Evolutionary conservation across 352 stramenopile genomes (phyloP).

Genomic region (Phytophthora constricta): DNA sequence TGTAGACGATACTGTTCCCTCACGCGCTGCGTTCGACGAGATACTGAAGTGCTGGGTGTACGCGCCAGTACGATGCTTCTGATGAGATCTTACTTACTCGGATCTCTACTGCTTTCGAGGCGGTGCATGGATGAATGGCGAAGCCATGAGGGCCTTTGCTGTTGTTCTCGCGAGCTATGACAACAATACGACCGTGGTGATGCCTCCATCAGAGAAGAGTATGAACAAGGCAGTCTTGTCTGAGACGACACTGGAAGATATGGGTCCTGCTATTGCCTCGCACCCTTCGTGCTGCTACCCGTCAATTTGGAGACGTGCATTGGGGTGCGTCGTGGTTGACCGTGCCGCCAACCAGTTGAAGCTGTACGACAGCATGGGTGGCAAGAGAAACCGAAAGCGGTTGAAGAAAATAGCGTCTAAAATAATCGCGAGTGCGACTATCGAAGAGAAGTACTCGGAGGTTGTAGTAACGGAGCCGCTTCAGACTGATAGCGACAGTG

Average conservation of each 20-base stretch:
- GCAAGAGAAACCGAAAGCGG: neutral
- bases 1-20: too few relatives aligned
- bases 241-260: neutral
- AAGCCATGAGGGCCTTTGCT: slow-evolving; percentile 9
- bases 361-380: slow-evolving; percentile 13
- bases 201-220: too few relatives aligned
- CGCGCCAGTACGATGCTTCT: neutral
- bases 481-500: slow-evolving; percentile 12
- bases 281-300: neutral
- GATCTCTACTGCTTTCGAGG: slow-evolving; percentile 14
- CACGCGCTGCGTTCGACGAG: too few relatives aligned
- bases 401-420: neutral
- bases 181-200: slow-evolving; percentile 6
- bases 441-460: neutral
- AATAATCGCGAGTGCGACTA: neutral
- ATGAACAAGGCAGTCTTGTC: neutral
- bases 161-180: neutral
- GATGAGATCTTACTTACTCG: neutral
- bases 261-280: neutral
- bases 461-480: neutral
- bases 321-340: slow-evolving; percentile 12
- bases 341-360: neutral
- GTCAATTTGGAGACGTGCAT: slow-evolving; percentile 14
- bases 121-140: slow-evolving; percentile 8
- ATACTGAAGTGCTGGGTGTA: neutral